phyloP scores from a whole-genome alignment of 1,139 yeast genomes.

The Candida gigantensis region DNA sequence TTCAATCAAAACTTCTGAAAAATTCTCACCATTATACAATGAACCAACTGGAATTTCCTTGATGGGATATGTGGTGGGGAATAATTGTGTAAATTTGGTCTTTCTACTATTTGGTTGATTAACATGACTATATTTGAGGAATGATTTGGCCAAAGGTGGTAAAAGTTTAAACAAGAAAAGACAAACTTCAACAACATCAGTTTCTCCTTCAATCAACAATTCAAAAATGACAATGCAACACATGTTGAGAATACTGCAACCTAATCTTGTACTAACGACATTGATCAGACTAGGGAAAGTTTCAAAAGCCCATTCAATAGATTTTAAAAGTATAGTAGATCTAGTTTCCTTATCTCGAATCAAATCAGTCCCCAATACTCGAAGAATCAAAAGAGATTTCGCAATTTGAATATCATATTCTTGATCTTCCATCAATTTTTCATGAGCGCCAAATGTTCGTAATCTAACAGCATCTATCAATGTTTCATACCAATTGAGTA shows the following conservation, averaged over 20 bases:
- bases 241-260: slow-evolving; percentile 57
- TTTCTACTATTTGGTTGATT: slow-evolving; percentile 58
- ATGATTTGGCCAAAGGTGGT: slow-evolving; percentile 52
- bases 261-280: slow-evolving; percentile 60
- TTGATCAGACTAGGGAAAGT: slow-evolving; percentile 56
- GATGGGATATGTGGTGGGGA: slow-evolving; percentile 71
- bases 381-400: slow-evolving; percentile 59
- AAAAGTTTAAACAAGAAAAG: slow-evolving; percentile 52
- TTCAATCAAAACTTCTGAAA: slow-evolving; percentile 76
- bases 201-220: slow-evolving; percentile 24
- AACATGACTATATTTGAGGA: slow-evolving; percentile 54
- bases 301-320: slow-evolving; percentile 66
- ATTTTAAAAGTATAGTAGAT: slow-evolving; percentile 47
- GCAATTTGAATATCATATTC: slow-evolving; percentile 58
- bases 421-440: slow-evolving; percentile 28
- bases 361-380: slow-evolving; percentile 53
- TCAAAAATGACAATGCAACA: slow-evolving; percentile 41
- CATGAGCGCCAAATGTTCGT: slow-evolving; percentile 53
- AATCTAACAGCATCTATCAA: slow-evolving; percentile 55
- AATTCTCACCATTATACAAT: slow-evolving; percentile 64
- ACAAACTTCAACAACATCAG: slow-evolving; percentile 31
- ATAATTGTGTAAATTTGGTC: slow-evolving; percentile 64
- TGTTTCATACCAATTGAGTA: slow-evolving; percentile 39
- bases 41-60: slow-evolving; percentile 70
- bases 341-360: slow-evolving; percentile 38